Evolutionary conservation across 179 eudicot species (phyloP), one percentile per base, ranked within the genome.

Genomic region (Silene coronaria): DNA sequence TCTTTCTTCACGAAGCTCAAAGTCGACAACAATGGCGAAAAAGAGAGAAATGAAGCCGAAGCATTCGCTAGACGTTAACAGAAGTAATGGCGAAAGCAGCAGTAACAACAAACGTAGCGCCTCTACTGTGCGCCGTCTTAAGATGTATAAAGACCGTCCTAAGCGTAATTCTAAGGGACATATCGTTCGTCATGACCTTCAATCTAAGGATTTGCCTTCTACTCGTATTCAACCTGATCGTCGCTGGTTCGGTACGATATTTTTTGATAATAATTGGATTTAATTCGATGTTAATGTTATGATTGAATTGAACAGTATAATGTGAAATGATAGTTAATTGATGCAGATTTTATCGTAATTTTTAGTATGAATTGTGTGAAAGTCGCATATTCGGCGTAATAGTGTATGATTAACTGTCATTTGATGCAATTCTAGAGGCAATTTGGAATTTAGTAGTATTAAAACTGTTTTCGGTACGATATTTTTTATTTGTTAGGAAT

Each of bases 161-260:
- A 86, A 81, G 75, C 87, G 97, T 13, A 76, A 90, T 75, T 16
- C 77, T 0, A 65, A 80, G 34, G 98, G 98, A 0, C 85, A 84
- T 23, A 78, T 94, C 23, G 1, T 85, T 10, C 86, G 78, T 72
- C 87, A 91, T 21, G 92, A 89, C 3, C 72, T 70, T 67, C 98
- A 92, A 79, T 88, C 96, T 26, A 80, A 79, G 21, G 97, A 89
- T 12, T 71, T 90, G 78, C 97, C 97, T 11, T 81, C 84, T 6
- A 92, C 98, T 76, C 89, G 98, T 27, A 94, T 94, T 65, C 93
- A 89, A 75, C 98, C 97, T 26, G 98, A 94, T 82, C 91, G 96
- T 34, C 91, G 98, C 27, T 94, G 97, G 97, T 94, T 94, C 67
- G 97, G 98, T 93, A 81, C 28, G 79, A 76, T 34, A 58, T 60